Evolutionary conservation across 108 stramenopile genomes (phyloP), one percentile per base, ranked within the genome.

Genomic region (Thalassiosira profunda): DNA sequence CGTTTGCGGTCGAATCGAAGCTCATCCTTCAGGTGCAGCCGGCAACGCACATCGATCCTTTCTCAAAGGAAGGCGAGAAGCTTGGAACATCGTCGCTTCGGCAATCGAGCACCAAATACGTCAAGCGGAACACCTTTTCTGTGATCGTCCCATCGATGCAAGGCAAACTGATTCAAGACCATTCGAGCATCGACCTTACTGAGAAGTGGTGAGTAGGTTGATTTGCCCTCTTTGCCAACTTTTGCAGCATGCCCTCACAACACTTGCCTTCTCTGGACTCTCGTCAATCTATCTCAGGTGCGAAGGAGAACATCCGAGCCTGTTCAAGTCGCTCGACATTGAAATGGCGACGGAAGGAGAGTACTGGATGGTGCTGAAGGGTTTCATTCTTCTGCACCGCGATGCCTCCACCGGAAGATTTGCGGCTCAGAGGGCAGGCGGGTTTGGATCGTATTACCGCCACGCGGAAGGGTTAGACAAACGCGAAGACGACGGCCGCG

Each of bases 331-430:
- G 8, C 49, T 94, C 23, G 96, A 97, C 67, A 74, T 97, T 33
- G 96, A 97, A 76, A 72, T 85, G 31, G 93, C 92, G 12, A 89
- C 92, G 7, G 87, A 91, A 49, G 96, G 94, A 34, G 93, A 91
- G 71, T 97, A 92, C 58, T 95, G 94, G 92, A 67, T 94, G 61
- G 67, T 96, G 33, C 88, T 95, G 51, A 70, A 89, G 17, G 96
- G 96, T 5, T 91, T 97, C 48, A 48, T 90, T 21, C 76, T 89
- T 17, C 79, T 97, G 28, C 89, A 96, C 60, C 78, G 95, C 23
- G 92, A 96, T 78, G 90, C 87, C 20, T 80, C 81, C 17, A 70
- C 68, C 8, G 90, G 87, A 56, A 68, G 95, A 49, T 92, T 91
- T 73, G 89, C 92, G 15, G 74, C 79, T 7, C 76, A 92, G 46